Evolutionary conservation across 345 rosid species (phyloP).

Genomic region (Lepidium sativum): DNA sequence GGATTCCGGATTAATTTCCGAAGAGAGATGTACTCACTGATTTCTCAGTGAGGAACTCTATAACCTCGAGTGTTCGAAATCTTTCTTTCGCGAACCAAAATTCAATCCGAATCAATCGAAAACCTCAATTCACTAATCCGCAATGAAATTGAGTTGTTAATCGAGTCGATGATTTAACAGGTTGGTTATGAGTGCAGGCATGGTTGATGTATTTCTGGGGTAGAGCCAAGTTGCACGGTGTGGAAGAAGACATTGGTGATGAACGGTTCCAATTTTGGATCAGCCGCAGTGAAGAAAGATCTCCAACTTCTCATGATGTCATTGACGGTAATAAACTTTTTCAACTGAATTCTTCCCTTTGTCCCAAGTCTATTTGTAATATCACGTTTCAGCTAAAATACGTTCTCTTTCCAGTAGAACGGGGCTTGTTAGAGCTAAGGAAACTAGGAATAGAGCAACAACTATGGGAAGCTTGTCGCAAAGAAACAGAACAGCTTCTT

Average conservation of each 20-base stretch:
- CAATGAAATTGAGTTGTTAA: no score
- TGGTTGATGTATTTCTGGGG: constrained; percentile 86
- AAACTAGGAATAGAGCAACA: constrained; percentile 82
- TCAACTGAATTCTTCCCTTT: not conserved
- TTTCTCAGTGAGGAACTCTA: no score
- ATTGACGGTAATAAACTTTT: constrained; percentile 50
- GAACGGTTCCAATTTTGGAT: constrained; percentile 74
- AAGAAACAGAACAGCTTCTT: constrained; percentile 38
- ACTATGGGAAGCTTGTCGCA: constrained; percentile 87
- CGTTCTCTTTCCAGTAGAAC: constrained; percentile 43
- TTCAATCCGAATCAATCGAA: no score
- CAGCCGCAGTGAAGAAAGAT: constrained; percentile 38
- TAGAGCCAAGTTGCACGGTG: constrained; percentile 61
- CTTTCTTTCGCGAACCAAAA: no score
- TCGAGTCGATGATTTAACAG: no score
- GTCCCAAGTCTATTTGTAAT: not conserved
- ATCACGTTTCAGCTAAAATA: not conserved
- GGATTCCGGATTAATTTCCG: no score
- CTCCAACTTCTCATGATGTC: constrained; percentile 57
- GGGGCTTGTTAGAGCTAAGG: constrained; percentile 68
- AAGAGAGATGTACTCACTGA: no score
- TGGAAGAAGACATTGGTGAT: constrained; percentile 80
- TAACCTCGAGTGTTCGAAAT: no score
- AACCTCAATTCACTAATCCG: no score
- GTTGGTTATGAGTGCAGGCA: constrained; percentile 40